Conservation (phyloP, 495 filamentous ascomycete species). For the Penicillium alfredii region DNA sequence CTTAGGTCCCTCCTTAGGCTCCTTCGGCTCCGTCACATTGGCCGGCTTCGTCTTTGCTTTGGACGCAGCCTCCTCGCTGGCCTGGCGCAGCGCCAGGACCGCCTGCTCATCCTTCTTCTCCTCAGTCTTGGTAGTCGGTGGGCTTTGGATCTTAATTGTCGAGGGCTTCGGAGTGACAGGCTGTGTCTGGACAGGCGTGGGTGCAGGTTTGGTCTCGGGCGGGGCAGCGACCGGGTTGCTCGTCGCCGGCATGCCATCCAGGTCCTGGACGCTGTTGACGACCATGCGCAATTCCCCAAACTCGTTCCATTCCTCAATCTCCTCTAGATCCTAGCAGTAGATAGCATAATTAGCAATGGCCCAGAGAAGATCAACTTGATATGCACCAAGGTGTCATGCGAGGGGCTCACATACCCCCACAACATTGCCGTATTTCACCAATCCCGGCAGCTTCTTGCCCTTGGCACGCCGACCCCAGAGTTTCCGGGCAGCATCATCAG, state of each 20-base stretch:
- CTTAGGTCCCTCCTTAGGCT: constrained; percentile 13
- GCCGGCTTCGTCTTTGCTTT: constrained; percentile 44
- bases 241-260: constrained; percentile 37
- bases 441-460: constrained; percentile 73
- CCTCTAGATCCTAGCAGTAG: constrained; percentile 69
- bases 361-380: no score
- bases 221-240: constrained; percentile 36
- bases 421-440: constrained; percentile 83
- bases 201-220: constrained; percentile 25
- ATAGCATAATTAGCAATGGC: constrained; percentile 3
- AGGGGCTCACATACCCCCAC: constrained; percentile 76
- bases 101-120: constrained; percentile 31
- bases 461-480: constrained; percentile 82
- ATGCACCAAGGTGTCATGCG: no score
- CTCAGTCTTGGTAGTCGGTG: constrained; percentile 30
- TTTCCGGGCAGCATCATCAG: constrained; percentile 83
- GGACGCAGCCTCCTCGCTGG: constrained; percentile 64
- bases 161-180: constrained; percentile 31
- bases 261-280: constrained; percentile 46
- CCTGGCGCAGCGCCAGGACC: constrained; percentile 54
- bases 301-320: constrained; percentile 98
- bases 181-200: constrained; percentile 30
- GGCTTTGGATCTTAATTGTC: constrained; percentile 41
- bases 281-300: constrained; percentile 90
- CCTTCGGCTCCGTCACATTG: constrained; percentile 19